Percentiles rank a stretch among this genome's conserved stretches.
phyloP scores from a whole-genome alignment of 345 rosid species.

The Hevea brasiliensis region DNA sequence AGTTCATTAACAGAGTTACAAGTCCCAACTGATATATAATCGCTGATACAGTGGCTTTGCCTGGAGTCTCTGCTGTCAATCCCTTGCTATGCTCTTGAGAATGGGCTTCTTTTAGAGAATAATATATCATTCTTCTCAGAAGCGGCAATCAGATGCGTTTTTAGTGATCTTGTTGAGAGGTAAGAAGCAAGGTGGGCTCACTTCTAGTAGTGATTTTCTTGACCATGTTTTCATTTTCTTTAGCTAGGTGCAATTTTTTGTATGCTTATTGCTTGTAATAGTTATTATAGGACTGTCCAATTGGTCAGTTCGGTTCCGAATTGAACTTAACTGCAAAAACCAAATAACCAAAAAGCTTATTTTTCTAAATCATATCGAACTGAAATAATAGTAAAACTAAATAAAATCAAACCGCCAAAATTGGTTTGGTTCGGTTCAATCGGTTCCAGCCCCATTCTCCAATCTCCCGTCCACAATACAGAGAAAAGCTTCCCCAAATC shows the following conservation, averaged over 20 bases:
- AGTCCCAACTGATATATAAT: slow-evolving; percentile 11
- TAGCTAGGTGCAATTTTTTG: background rate
- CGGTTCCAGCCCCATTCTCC: too few relatives aligned
- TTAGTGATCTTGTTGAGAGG: slow-evolving; percentile 82
- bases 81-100: slow-evolving; percentile 46
- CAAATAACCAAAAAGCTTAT: too few relatives aligned
- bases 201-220: background rate
- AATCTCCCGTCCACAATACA: too few relatives aligned
- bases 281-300: background rate
- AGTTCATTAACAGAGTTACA: background rate
- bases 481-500: too few relatives aligned
- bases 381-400: too few relatives aligned
- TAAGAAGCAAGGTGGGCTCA: slow-evolving; percentile 26
- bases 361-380: too few relatives aligned
- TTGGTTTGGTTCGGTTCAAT: too few relatives aligned
- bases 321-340: too few relatives aligned
- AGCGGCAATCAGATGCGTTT: slow-evolving; percentile 50
- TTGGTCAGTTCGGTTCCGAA: too few relatives aligned
- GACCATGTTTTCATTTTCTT: background rate
- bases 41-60: slow-evolving; percentile 70
- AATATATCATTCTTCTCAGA: slow-evolving; percentile 57
- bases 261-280: background rate
- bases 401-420: too few relatives aligned
- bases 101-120: slow-evolving; percentile 46
- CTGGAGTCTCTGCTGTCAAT: slow-evolving; percentile 69